Evolutionary conservation across 164 flowering plant genomes (phyloP), one percentile per base, ranked within the genome.

Genomic region (Macadamia integrifolia): DNA sequence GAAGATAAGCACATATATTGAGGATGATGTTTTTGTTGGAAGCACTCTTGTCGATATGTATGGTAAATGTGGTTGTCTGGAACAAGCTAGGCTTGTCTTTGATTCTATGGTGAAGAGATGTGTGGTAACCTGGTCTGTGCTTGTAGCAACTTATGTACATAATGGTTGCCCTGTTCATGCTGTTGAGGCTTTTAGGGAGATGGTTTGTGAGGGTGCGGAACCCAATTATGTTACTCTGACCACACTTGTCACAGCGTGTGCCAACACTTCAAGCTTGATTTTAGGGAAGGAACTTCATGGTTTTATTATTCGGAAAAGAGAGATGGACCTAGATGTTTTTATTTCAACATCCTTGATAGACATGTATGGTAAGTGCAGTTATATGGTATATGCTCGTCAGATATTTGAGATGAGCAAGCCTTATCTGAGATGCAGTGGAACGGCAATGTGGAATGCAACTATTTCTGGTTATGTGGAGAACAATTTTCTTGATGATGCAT

Each of bases 51-150:
- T 77, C 35, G 75, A 74, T 31, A 15, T 74, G 11, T 77, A 70
- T 30, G 74, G 75, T 17, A 71, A 60, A 40, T 77, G 77, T 53
- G 67, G 65, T 43, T 30, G 18, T 3, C 40, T 40, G 32, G 66
- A 57, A 52, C 71, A 58, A 32, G 75, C 75, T 6, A 69, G 57
- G 61, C 59, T 53, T 50, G 73, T 66, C 46, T 74, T 77, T 52
- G 73, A 71, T 66, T 74, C 62, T 31, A 61, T 74, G 77, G n/a
- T 65, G 13, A 73, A 68, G 64, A 77, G 70, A 66, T 70, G 74
- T 67, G 80, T 77, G 43, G 80, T 77, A 18, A 62, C 67, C 23
- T 77, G 80, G 80, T 77, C 76, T 14, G 52, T 59, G 10, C 31
- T 76, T 14, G 70, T 73, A 28, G 70, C 74, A 13, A 62, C 44